These are phyloP conservation scores for Saccharomycopsis sp. DNA, from an alignment of 805 yeast genomes.

Conservation along the genomic window DNA sequence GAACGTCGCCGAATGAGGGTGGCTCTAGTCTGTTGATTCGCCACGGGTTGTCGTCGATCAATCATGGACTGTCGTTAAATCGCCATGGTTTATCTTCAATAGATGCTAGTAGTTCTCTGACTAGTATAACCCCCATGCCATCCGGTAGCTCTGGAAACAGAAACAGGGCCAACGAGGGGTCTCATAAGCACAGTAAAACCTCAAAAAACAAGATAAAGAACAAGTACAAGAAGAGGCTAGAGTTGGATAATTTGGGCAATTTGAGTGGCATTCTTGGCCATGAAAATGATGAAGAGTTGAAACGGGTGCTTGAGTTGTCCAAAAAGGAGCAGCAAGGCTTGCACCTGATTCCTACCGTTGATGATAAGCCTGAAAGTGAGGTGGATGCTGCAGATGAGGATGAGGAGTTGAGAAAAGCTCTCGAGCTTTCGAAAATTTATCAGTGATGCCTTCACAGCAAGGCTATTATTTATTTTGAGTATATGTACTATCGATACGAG, in stretches of 20 bases:
- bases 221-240: neutral
- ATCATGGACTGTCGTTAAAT: neutral
- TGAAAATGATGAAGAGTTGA: slow-evolving; percentile 4
- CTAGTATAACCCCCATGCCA: neutral
- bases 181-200: neutral
- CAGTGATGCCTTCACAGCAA: slow-evolving; percentile 3
- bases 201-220: neutral
- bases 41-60: neutral
- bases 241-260: neutral
- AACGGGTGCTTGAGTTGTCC: slow-evolving; percentile 7
- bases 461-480: too few species aligned
- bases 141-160: neutral
- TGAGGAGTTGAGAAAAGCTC: slow-evolving; percentile 13
- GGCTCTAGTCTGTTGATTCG: neutral
- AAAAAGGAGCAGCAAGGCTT: neutral
- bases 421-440: slow-evolving; percentile 18
- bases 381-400: slow-evolving; percentile 4
- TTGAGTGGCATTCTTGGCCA: neutral
- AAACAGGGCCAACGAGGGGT: neutral
- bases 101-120: too few species aligned
- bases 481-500: too few species aligned
- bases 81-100: slow-evolving; percentile 1
- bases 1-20: neutral
- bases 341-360: neutral
- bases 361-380: neutral